Conservation (phyloP, 1,139 yeast genomes). For the Taphrina populina region DNA sequence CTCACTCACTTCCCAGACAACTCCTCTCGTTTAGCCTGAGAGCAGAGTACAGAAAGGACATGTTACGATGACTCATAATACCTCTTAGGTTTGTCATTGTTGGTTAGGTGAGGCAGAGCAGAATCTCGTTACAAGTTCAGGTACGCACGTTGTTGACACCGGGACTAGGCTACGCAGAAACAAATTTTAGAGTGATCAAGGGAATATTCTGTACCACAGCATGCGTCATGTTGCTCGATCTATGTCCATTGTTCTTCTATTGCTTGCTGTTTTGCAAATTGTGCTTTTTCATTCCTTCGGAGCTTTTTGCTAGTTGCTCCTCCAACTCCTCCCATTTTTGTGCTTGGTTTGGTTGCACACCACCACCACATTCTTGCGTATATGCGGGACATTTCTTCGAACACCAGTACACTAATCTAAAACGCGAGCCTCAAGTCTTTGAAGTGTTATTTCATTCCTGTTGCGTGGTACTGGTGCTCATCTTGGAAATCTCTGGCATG, state of each 20-base stretch:
- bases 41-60: conserved; percentile 21
- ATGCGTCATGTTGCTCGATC: no score
- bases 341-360: no score
- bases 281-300: no score
- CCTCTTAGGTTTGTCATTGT: conserved; percentile 13
- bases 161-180: conserved; percentile 19
- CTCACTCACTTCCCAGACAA: conserved; percentile 27
- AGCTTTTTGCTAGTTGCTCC: no score
- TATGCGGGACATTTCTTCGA: neutral
- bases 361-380: neutral
- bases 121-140: neutral
- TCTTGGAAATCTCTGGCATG: neutral
- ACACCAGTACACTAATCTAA: neutral
- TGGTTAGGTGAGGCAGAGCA: conserved; percentile 25
- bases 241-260: no score
- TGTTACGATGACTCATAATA: conserved; percentile 6
- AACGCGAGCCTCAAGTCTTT: no score
- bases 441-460: neutral
- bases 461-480: neutral
- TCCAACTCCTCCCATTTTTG: no score
- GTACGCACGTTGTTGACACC: neutral
- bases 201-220: no score
- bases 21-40: conserved; percentile 15
- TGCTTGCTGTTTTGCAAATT: no score
- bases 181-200: neutral